Evolutionary conservation across 2,329 filamentous ascomycete species (phyloP).

Genomic region (Ophiocordyceps robertsii): DNA sequence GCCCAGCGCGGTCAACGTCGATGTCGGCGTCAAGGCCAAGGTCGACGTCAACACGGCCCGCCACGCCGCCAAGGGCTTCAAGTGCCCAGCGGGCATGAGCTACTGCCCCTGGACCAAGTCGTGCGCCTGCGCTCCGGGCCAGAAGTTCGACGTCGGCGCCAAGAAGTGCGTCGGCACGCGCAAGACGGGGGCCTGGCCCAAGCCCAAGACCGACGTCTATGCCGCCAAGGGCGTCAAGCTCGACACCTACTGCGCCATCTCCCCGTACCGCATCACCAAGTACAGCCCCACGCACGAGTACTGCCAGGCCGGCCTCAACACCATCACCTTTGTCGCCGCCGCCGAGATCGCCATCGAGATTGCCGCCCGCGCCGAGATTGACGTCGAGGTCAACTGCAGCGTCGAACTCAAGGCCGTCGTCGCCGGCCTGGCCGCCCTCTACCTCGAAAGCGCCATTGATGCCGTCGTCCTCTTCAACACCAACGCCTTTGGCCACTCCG

Average conservation of each 20-base stretch:
- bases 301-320: slow-evolving; percentile 20
- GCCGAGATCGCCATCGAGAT: slow-evolving; percentile 14
- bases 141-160: slow-evolving; percentile 20
- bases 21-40: background rate
- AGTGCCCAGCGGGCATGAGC: slow-evolving; percentile 19
- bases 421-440: slow-evolving; percentile 19
- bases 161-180: slow-evolving; percentile 13
- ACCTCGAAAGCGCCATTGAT: slow-evolving; percentile 15
- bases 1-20: background rate
- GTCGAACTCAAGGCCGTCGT: slow-evolving; percentile 16
- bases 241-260: slow-evolving; percentile 18
- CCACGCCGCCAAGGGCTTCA: slow-evolving; percentile 10
- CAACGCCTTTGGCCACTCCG: slow-evolving; percentile 15
- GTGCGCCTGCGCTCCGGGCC: slow-evolving; percentile 29
- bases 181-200: slow-evolving; percentile 18
- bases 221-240: slow-evolving; percentile 14
- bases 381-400: slow-evolving; percentile 12
- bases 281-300: slow-evolving; percentile 20
- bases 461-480: slow-evolving; percentile 25
- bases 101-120: slow-evolving; percentile 24
- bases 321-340: slow-evolving; percentile 19
- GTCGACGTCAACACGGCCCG: slow-evolving; percentile 9
- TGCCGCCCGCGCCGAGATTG: slow-evolving; percentile 6
- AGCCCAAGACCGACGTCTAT: slow-evolving; percentile 14
- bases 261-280: slow-evolving; percentile 20